Evolutionary conservation across 2,329 filamentous ascomycete species (phyloP).

Genomic region (Aureobasidium namibiae): DNA sequence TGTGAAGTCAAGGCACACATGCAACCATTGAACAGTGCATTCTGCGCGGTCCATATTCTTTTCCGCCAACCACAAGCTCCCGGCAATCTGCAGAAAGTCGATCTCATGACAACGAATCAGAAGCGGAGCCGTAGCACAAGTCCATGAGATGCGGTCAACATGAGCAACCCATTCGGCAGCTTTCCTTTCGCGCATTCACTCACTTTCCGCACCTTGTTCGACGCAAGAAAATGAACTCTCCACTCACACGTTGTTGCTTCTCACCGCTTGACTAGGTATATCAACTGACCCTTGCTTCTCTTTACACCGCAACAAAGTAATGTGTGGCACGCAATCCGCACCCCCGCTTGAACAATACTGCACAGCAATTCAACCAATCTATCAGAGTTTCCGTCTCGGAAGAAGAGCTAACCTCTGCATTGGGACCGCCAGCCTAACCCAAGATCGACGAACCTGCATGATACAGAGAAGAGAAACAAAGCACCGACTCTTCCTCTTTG

Average conservation of each 20-base stretch:
- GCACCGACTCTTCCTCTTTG: not conserved
- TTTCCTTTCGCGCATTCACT: not conserved
- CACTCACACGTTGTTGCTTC: not conserved
- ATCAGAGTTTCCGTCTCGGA: not conserved
- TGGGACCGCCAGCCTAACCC: not conserved
- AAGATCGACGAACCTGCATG: constrained; percentile 11
- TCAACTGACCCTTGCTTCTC: not conserved
- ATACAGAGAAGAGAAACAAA: not conserved
- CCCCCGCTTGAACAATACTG: not conserved
- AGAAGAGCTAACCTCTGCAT: not conserved
- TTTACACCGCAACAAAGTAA: not conserved
- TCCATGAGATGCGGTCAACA: not conserved
- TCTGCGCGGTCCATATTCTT: not conserved
- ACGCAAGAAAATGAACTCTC: not conserved
- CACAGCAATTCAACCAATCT: not conserved
- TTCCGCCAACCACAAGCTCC: not conserved
- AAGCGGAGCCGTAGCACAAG: not conserved
- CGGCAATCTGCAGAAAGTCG: not conserved
- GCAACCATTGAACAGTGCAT: not conserved
- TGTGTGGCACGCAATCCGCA: not conserved
- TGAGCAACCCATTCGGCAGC: not conserved
- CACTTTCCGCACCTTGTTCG: not conserved
- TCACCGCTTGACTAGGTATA: not conserved
- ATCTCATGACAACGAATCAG: constrained; percentile 10
- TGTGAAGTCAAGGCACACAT: not conserved